Percentiles rank a stretch among this genome's conserved stretches.
Conservation (phyloP, 345 rosid genomes). For the Dipteronia sinensis region DNA sequence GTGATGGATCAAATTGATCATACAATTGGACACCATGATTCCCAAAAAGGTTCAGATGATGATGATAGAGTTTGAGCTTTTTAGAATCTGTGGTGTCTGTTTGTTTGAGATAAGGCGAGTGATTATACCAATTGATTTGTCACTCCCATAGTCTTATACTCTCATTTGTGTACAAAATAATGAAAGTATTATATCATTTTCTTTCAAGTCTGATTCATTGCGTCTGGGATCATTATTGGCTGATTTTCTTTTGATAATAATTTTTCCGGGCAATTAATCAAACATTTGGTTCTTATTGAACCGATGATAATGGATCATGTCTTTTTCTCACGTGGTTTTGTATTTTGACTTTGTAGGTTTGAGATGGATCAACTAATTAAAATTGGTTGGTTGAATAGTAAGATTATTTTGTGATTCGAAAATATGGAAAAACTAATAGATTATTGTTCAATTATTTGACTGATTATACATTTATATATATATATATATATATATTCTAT, state of each 20-base stretch:
- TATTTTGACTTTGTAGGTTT: neutral
- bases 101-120: slow-evolving; percentile 26
- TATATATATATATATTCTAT: too few species aligned
- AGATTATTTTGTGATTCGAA: neutral
- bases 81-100: slow-evolving; percentile 32
- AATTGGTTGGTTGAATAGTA: too few species aligned
- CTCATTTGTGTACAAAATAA: neutral
- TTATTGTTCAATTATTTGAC: neutral
- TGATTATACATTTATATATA: neutral
- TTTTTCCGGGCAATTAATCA: too few species aligned
- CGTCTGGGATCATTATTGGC: too few species aligned
- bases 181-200: too few species aligned
- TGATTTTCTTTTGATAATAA: too few species aligned
- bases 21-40: slow-evolving; percentile 58
- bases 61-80: slow-evolving; percentile 23
- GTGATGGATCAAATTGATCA: slow-evolving; percentile 48
- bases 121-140: slow-evolving; percentile 5
- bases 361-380: neutral
- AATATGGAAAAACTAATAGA: too few species aligned
- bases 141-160: neutral
- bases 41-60: slow-evolving; percentile 24
- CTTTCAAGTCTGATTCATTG: too few species aligned
- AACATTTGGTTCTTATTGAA: too few species aligned
- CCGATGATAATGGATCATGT: neutral
- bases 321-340: neutral